Base-by-base conservation (phyloP, 495 filamentous ascomycete genomes). In the Filosporella fistucella region DNA sequence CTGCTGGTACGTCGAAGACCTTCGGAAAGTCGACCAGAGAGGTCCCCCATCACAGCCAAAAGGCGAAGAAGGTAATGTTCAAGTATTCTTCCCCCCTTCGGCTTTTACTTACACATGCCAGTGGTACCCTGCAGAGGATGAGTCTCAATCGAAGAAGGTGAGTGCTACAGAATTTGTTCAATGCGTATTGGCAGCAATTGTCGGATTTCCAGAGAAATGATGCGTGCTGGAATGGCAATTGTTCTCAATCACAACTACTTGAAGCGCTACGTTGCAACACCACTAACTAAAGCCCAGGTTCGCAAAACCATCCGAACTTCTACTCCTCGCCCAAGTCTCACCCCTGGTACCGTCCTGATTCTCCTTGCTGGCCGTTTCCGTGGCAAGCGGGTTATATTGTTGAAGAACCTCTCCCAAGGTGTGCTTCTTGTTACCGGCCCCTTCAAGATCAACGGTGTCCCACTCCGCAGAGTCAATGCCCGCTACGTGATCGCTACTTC, bases 401-500 rank as follows among this genome's bases (percentile, higher is more conserved):
- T 99, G 69, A 97, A 96, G 81, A 77, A 84, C 74, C 89, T 99
- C 66, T 74, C 85, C 63, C 86, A 96, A 76, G 94, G 94, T 72
- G 87, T 96, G 54, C 89, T 99, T 65, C 89, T 99, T 64, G 87
- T 99, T 58, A 99, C 94, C 63, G 94, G 94, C 59, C 94, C 94
- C 64, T 99, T 96, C 85, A 97, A 95, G 85, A 84, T 97, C 78
- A 99, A 99, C 76, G 94, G 94, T 72, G 94, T 99, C 52, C 94
- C 94, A 53, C 85, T 99, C 63, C 84, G 94, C 69, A 82, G 94
- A 71, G 93, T 99, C 64, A 99, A 99, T 77, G 74, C 91, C 61
- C 84, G 94, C 78, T 99, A 97, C 74, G 94, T 99, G 54, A 97
- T 97, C 69, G 91, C 91, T 64, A 99, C 94, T 58, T 94, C 85